Conservation (phyloP, 73 alveolate genomes). For the Breviolum minutum region DNA sequence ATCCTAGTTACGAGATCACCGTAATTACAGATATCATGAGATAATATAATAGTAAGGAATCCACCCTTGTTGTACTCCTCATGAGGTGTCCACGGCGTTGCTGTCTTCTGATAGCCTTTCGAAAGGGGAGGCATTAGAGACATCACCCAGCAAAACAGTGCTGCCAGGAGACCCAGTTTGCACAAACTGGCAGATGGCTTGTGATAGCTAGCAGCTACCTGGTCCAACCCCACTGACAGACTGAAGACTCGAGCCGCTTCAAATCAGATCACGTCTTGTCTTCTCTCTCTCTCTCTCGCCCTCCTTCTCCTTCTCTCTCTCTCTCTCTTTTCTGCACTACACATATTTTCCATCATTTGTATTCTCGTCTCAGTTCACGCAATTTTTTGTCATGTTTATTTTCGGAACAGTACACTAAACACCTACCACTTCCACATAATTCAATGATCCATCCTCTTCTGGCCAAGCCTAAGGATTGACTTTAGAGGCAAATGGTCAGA, state of each 20-base stretch:
- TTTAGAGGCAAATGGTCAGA: neutral
- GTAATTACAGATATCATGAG: no score
- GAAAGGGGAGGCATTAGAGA: neutral
- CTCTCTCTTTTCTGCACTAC: no score
- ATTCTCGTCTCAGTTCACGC: neutral
- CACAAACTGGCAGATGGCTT: no score
- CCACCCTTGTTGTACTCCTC: neutral
- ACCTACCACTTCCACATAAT: no score
- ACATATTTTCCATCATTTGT: no score
- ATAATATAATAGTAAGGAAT: no score
- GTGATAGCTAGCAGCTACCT: no score
- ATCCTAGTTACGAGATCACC: no score
- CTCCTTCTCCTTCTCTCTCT: no score
- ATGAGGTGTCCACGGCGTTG: conserved; percentile 52
- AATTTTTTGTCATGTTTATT: neutral
- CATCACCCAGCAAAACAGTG: conserved; percentile 10
- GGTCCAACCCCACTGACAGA: no score
- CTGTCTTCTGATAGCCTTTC: neutral
- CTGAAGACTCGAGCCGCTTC: neutral
- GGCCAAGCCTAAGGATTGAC: conserved; percentile 48
- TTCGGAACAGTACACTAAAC: no score
- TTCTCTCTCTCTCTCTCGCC: no score
- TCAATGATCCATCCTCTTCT: neutral
- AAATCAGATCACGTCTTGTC: neutral
- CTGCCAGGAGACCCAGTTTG: conserved; percentile 16